These are phyloP conservation scores for Buddleja alternifolia DNA, from an alignment of 257 asterid genomes.

Conservation along the genomic window DNA sequence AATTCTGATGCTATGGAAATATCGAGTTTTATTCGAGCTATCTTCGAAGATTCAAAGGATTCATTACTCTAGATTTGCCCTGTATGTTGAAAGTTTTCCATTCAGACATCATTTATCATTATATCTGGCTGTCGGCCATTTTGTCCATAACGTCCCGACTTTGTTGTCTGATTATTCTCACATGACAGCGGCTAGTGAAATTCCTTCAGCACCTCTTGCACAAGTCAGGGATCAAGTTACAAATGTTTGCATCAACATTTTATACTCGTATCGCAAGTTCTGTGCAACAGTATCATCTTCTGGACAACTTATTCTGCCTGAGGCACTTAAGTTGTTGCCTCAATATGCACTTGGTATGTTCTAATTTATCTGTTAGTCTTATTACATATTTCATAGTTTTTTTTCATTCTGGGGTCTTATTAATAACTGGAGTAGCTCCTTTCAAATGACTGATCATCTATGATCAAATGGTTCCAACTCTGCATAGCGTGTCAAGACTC, in stretches of 20 bases:
- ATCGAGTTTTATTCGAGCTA: no score
- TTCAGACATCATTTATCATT: slow-evolving; percentile 10
- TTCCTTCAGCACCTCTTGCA: slow-evolving; percentile 73
- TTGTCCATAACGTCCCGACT: slow-evolving; percentile 20
- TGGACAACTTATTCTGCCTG: slow-evolving; percentile 97
- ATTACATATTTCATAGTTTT: neutral
- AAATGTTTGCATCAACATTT: slow-evolving; percentile 81
- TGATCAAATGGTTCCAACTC: neutral
- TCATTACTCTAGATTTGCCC: neutral
- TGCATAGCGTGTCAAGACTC: neutral
- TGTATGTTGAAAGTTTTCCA: neutral
- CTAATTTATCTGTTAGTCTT: slow-evolving; percentile 29
- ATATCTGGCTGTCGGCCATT: slow-evolving; percentile 12
- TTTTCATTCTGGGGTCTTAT: neutral
- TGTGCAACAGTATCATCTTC: slow-evolving; percentile 95
- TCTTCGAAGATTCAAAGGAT: no score
- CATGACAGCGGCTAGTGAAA: slow-evolving; percentile 81
- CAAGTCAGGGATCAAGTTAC: slow-evolving; percentile 94
- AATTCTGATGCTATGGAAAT: no score
- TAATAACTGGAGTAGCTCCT: slow-evolving; percentile 13
- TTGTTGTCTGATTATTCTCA: slow-evolving; percentile 29
- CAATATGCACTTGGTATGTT: slow-evolving; percentile 85
- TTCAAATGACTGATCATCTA: slow-evolving; percentile 14
- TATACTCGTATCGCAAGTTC: slow-evolving; percentile 89
- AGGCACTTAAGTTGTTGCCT: slow-evolving; percentile 96